Base-by-base conservation (phyloP, 2,329 filamentous ascomycete species). In the Calycina herbarum region DNA sequence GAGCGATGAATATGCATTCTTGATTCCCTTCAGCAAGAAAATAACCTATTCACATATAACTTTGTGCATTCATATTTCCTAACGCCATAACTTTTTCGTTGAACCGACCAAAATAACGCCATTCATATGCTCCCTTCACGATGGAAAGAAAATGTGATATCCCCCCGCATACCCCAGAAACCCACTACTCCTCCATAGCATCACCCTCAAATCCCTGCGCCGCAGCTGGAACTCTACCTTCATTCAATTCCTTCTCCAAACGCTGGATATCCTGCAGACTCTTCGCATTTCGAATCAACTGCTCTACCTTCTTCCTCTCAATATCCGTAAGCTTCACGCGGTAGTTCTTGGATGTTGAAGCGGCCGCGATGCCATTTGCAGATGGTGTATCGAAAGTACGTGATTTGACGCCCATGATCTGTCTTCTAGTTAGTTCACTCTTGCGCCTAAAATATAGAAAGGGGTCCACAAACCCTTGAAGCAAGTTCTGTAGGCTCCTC, bases 181-280 rank as follows among this genome's bases (percentile, higher is more conserved):
- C 20, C 64, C 63, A 35, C 69, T 65, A 89, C 73, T 89, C 85
- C 78, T 89, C 86, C 87, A 89, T 89, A 15, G 78, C 79, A 70
- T 85, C 83, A 24, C 48, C 48, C 51, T 80, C 82, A 57, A 81
- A 82, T 42, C 79, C 74, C 42, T 85, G 82, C 38, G 88, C 85
- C 33, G 88, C 91, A 40, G 85, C 83, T 2, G 94, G 94, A 77
- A 98, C 84, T 74, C 91, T 84, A 1, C 95, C 95, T 78, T 98
- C 94, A 68, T 92, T 91, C 70, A 98, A 80, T 78, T 95, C 92
- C 82, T 94, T 96, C 82, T 99, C 95, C 76, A 99, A 78, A 71
- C 87, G 85, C 65, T 92, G 89, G 76, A 99, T 96, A 80, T 98
- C 95, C 72, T 93, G 90, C 74, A 99, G 78, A 75, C 90, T 96